Evolutionary conservation across 257 asterid species (phyloP), one percentile per base, ranked within the genome.

Genomic region (Linderniella brevidens): DNA sequence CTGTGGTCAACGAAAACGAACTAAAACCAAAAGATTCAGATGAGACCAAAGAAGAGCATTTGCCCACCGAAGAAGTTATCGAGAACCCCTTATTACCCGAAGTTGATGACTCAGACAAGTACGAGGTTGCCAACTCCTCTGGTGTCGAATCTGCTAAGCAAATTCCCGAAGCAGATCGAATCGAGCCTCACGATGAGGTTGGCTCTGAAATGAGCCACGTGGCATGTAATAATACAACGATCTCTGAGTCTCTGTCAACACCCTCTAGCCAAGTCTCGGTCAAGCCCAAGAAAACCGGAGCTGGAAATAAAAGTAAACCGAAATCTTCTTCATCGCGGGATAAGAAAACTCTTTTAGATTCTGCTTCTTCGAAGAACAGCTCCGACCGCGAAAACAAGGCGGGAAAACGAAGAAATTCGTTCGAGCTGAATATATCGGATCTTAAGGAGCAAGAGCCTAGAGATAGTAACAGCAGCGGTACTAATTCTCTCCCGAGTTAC

Each of bases 401-500:
- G 53, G 77, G 63, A 54, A 77, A 64, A 59, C 61, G 77, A 20
- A 68, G 77, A 32, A 74, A 49, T 61, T 77, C 82, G 14, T 53
- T 67, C 44, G 76, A 72, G 51, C 62, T 77, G 36, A 62, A 65
- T 17, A 80, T 57, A 55, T 49, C 68, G 12, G 75, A 68, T 52
- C 66, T 67, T 9, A 56, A 51, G 32, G 76, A 74, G 53, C 81
- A 77, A 54, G 93, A 74, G 45, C 77, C 70, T 13, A 67, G 79
- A 65, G 81, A 77, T 35, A 67, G 67, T 49, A 7, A 6, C 18
- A 70, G 67, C 53, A 63, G 64, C 60, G 64, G 79, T n/a, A n/a
- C n/a, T 47, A 70, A 45, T 48, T 45, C 82, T 50, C 67, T 80
- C 51, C 88, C 93, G 1, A 72, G 84, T 56, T 80, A 37, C 59